Percentiles rank a stretch among this genome's conserved stretches.
Evolutionary conservation across 108 stramenopile species (phyloP).

Genomic region (Craspedostauros australis): DNA sequence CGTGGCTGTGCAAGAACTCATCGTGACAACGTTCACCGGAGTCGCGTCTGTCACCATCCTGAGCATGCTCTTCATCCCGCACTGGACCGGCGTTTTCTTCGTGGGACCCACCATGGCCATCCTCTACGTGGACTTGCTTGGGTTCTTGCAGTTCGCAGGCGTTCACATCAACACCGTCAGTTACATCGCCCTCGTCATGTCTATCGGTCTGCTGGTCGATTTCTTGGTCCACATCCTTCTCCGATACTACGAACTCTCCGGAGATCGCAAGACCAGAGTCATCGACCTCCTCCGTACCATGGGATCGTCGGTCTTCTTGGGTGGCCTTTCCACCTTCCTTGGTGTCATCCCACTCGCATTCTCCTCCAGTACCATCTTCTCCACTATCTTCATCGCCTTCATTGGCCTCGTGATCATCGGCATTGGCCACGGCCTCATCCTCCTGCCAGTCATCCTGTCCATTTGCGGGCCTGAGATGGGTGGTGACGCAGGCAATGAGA

Average conservation of each 20-base stretch:
- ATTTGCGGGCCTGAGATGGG: slow-evolving; percentile 11
- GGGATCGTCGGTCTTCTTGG: slow-evolving; percentile 14
- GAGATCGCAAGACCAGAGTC: not conserved
- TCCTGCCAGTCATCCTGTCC: slow-evolving; percentile 17
- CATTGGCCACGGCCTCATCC: slow-evolving; percentile 10
- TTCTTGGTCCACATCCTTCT: slow-evolving; percentile 15
- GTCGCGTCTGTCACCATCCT: not conserved
- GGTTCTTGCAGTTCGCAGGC: slow-evolving; percentile 2
- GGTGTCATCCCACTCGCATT: slow-evolving; percentile 20
- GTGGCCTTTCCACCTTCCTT: slow-evolving; percentile 15
- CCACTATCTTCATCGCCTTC: slow-evolving; percentile 17
- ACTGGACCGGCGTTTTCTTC: slow-evolving; percentile 15
- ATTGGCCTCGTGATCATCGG: slow-evolving; percentile 12
- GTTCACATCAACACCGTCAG: slow-evolving; percentile 19
- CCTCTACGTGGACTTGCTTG: slow-evolving; percentile 4
- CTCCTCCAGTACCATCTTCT: slow-evolving; percentile 10
- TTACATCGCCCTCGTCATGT: slow-evolving; percentile 33
- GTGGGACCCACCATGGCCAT: slow-evolving; percentile 4
- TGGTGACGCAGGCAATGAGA: no score
- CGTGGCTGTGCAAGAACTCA: slow-evolving; percentile 15
- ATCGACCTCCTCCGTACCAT: slow-evolving; percentile 12
- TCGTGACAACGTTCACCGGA: slow-evolving; percentile 10
- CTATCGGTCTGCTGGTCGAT: slow-evolving; percentile 32
- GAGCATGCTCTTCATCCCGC: slow-evolving; percentile 20
- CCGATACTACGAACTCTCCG: slow-evolving; percentile 7